phyloP scores from a whole-genome alignment of 2,329 filamentous ascomycete species.

The Ophiostoma ips region DNA sequence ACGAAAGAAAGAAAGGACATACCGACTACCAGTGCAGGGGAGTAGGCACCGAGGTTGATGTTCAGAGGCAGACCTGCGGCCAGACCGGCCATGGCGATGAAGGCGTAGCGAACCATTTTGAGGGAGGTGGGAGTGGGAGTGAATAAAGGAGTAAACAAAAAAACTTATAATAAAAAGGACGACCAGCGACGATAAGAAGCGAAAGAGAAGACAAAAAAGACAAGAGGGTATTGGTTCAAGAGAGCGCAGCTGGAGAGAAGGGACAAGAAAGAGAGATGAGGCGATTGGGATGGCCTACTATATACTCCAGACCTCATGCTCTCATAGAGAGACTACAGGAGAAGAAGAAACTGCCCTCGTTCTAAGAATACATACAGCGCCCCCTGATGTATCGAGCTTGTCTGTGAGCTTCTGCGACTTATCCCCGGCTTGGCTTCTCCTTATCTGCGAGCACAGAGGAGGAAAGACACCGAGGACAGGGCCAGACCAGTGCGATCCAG shows the following conservation, averaged over 20 bases:
- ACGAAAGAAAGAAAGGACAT: not conserved
- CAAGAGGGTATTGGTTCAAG: not conserved
- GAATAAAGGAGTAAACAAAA: not conserved
- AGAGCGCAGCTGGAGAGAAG: slow-evolving; percentile 9
- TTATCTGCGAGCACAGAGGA: too few relatives aligned
- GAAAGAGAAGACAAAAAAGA: slow-evolving; percentile 1
- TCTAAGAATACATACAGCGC: too few relatives aligned
- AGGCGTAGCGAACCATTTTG: slow-evolving; percentile 13
- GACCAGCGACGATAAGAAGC: slow-evolving; percentile 11
- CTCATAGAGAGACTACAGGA: not conserved
- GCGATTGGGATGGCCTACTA: not conserved
- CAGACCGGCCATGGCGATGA: slow-evolving; percentile 9
- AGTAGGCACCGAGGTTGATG: slow-evolving; percentile 32
- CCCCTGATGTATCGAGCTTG: too few relatives aligned
- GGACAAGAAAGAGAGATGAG: not conserved
- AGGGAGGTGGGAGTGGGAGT: not conserved
- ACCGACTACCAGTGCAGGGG: slow-evolving; percentile 28
- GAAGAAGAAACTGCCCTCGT: not conserved
- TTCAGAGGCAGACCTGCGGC: slow-evolving; percentile 13
- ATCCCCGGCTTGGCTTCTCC: too few relatives aligned
- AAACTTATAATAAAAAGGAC: slow-evolving; percentile 1
- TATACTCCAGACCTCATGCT: not conserved
- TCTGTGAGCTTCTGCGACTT: too few relatives aligned
- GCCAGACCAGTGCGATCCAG: too few relatives aligned
- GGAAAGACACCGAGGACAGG: too few relatives aligned